Base-by-base conservation (phyloP, 345 rosid genomes). In the Hypericum androsaemum region DNA sequence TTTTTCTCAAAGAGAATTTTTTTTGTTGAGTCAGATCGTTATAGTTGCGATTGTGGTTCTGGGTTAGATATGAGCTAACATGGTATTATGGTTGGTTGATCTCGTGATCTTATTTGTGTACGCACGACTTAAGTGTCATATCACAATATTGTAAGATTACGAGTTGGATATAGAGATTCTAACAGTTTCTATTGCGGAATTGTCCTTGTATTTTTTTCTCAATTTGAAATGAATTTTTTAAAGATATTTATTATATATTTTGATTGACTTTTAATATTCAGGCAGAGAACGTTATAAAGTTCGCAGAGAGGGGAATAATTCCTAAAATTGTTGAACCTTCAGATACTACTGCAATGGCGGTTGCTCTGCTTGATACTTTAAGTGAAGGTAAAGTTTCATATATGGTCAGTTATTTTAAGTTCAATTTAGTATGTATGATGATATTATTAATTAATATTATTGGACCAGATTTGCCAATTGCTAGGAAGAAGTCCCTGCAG, bases 401-500 rank as follows among this genome's bases (percentile, higher is more conserved):
- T 3, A 37, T 10, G 1, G 38, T 10, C 12, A 8, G 8, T 11
- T 50, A 28, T 0, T 6, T 7, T 16, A 7, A 12, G 8, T 43
- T 43, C 14, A 6, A 7, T 43, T n/a, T 12, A 12, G n/a, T 12
- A 11, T 45, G 5, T 45, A 12, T 12, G 14, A 8, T 43, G 9
- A 43, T 43, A 7, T 10, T 43, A 43, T 7, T 43, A 12, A 43
- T 6, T 14, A 6, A 43, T 10, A 43, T 14, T 0, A 5, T 11
- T 9, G n/a, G n/a, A 45, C 37, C 65, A 87, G 96, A 81, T 77
- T 75, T 92, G 59, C 94, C 96, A 0, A 71, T 82, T 39, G 74
- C 80, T 12, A 59, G 98, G 50, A 66, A 64, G 67, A 88, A 73
- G 61, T 92, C 98, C 37, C 71, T 92, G 50, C 80, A 80, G 79